phyloP scores from a whole-genome alignment of 345 rosid genomes.

The Turritis glabra region DNA sequence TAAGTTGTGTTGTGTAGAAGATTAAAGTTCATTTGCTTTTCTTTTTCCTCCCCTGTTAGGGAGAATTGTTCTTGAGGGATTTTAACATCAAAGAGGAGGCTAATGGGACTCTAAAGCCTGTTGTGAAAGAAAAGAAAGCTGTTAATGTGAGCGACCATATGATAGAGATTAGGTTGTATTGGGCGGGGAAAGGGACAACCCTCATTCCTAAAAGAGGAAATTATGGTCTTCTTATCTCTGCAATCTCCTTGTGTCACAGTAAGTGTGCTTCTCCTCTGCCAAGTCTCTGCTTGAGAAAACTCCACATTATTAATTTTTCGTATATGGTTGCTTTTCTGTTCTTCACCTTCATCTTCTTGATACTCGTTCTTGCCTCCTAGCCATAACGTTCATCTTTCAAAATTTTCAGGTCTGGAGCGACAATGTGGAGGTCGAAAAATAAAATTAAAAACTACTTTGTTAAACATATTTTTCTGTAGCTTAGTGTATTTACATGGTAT shows the following conservation, averaged over 20 bases:
- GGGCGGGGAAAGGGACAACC: slow-evolving; percentile 58
- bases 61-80: slow-evolving; percentile 37
- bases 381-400: background rate
- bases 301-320: background rate
- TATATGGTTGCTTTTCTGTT: background rate
- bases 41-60: too few relatives aligned
- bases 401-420: slow-evolving; percentile 5
- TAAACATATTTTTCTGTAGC: too few relatives aligned
- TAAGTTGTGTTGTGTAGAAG: too few relatives aligned
- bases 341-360: background rate
- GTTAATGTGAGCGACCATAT: slow-evolving; percentile 36
- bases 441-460: too few relatives aligned
- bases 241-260: slow-evolving; percentile 53
- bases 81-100: slow-evolving; percentile 53
- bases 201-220: slow-evolving; percentile 46
- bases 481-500: too few relatives aligned
- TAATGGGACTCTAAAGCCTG: slow-evolving; percentile 38
- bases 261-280: background rate
- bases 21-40: too few relatives aligned
- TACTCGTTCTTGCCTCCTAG: background rate
- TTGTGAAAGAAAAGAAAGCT: background rate
- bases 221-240: slow-evolving; percentile 69
- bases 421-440: background rate
- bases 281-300: background rate
- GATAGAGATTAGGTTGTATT: slow-evolving; percentile 55